Base-by-base conservation (phyloP, 2,329 filamentous ascomycete genomes). In the Boeremia lycopersici region DNA sequence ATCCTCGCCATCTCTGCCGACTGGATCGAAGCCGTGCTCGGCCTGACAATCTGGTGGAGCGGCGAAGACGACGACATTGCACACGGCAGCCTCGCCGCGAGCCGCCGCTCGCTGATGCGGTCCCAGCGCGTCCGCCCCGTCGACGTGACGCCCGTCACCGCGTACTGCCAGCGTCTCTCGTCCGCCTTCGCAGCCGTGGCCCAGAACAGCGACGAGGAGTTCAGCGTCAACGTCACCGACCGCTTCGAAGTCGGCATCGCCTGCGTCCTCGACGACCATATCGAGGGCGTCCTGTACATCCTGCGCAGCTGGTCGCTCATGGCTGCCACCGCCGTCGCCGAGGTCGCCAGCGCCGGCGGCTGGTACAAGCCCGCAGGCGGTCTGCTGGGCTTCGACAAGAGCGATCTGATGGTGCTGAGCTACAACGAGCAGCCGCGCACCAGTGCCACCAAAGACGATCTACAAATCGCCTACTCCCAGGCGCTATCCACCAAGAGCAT, bases 11-110 rank as follows among this genome's bases (percentile, higher is more conserved):
- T 87, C 39, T 86, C 92, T 1, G 87, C 93, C 68, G 93, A 97
- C 74, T 98, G 93, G 93, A 86, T 93, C 46, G 93, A 98, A 77
- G 93, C 91, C 0, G 89, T 88, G 0, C 78, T 97, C 56, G 90
- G 88, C 1, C 78, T 98, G 44, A 87, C 93, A 29, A 87, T 89
- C 6, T 98, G 93, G 93, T 96, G 93, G 92, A 89, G 96, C 69
- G 91, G 95, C 57, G 84, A 86, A 56, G 82, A 87, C 9, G 78
- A 81, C 12, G 76, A 79, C 1, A 62, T 75, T 26, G 61, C 73
- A 1, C 68, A 74, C 33, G 77, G 74, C 46, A 80, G 74, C 60
- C 71, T 81, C 29, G 74, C 74, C 45, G 74, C 72, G n/a, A 80
- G 76, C 54, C 76, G 78, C 49, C 77, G 75, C 31, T 76, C 76